Base-by-base conservation (phyloP, 177 flowering plant species). In the Vitis hybrid region DNA sequence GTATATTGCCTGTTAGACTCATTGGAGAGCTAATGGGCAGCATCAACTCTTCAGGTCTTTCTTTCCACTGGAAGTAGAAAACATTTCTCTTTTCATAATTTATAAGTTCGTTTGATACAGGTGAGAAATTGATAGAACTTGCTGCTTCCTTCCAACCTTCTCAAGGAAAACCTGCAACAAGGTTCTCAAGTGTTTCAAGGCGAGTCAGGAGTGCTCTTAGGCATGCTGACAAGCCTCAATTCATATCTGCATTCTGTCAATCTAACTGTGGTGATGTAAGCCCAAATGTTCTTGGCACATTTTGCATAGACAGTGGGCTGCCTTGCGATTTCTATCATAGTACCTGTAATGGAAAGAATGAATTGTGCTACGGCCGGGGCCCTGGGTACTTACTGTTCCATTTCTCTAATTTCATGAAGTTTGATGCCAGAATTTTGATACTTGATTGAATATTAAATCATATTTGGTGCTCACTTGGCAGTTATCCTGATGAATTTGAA, bases 301-400 rank as follows among this genome's bases (percentile, higher is more conserved):
- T 94, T 77, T 94, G 99, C 77, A 84, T 69, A 59, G 99, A 94
- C 83, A 88, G 94, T 49, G 99, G 97, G 14, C 85, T 90, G 70
- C 97, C 98, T 60, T 96, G 99, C 74, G 99, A 96, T 73, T 96
- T 96, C 87, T 92, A 96, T 82, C 98, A 93, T 61, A 96, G 99
- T 77, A 96, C 99, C 31, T 96, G 98, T 80, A 88, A 87, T 71
- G 99, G 98, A 57, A 93, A 90, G 81, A 96, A 93, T 71, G 98
- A 96, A 71, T 70, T 89, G 68, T 96, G 99, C 82, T 94, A 96
- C 82, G 97, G 99, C 71, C 91, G 93, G 68, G 99, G 99, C 74
- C 98, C 99, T 39, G 98, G 99, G 99, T 96, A 89, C 12, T 62
- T 61, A 67, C 45, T 39, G 45, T 39, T 39, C 45, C 45, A 39